Evolutionary conservation across 192 early-diverging fungal genomes (phyloP), one percentile per base, ranked within the genome.

Genomic region (Backusella tuberculispora): DNA sequence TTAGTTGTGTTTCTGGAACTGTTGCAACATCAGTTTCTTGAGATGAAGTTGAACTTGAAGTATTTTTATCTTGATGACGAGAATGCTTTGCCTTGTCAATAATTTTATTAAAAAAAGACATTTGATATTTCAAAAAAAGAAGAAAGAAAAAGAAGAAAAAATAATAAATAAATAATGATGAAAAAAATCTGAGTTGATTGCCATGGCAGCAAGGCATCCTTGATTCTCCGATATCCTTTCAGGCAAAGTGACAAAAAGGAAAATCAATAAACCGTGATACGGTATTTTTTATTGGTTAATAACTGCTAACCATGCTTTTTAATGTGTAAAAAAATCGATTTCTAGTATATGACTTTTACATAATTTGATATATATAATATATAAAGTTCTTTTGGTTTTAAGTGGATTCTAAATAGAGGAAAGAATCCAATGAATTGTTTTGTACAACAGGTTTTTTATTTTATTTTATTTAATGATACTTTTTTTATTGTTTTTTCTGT

Each of bases 41-140:
- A 21, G 69, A 71, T 34, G 69, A 46, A 26, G 26, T 71, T 6
- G 69, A 71, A 19, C 6, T 26, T 17, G 45, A 26, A 45, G n/a
- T 71, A 21, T 24, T 50, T 34, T 64, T 64, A 4, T 64, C 26
- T n/a, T 66, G 41, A 37, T 75, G 73, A 67, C 67, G 42, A 63
- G 60, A 69, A 47, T 74, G 53, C 46, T 74, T 79, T 15, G 76
- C 74, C 48, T 75, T 79, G 48, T 79, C 78, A 34, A 79, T 79
- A 37, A 79, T 72, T 69, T 79, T 79, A 63, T 79, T 79, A 45
- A 79, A 71, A 71, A 79, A 79, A 19, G 78, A 79, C 78, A 79
- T n/a, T 79, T 48, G n/a, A 63, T 48, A 34, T 13, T 66, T 29
- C 21, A 46, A 65, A 66, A 41, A 40, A 65, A 44, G 26, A 44